Base-by-base conservation (phyloP, 306 rosid genomes). In the Boehmeria nivea region DNA sequence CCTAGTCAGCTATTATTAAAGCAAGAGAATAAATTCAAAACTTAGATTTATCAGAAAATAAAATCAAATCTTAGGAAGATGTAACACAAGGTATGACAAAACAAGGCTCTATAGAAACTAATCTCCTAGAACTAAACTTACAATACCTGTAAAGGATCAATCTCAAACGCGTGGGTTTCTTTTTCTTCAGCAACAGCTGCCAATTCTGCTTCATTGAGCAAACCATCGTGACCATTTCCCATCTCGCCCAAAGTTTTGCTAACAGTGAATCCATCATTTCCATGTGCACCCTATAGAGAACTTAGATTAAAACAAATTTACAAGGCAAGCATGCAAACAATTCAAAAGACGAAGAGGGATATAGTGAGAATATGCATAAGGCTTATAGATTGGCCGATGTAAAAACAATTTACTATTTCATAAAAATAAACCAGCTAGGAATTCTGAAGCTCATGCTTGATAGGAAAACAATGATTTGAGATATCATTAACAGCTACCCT, bases 171-270 rank as follows among this genome's bases (percentile, higher is more conserved):
- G 78, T 91, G 96, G 56, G 95, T 72, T 72, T 82, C 89, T 78
- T 88, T 91, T 74, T 87, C 96, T 64, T 87, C 95, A 24, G 85
- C 95, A 26, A 62, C 95, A 21, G 98, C 96, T 18, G 89, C 95
- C 67, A 79, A 73, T 80, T 84, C 93, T 53, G 93, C 98, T 79
- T 79, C 84, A 73, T 82, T 76, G 28, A 91, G 66, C 82, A 91
- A 81, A 60, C 83, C 91, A 33, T 76, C 86, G 36, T 81, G 86
- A 50, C 75, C 80, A 63, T 74, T 76, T 62, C 49, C 73, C 74
- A 82, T 73, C 74, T 91, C 98, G 66, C 95, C 93, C 39, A 78
- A 66, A 66, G 89, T 65, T 81, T 84, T 91, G 81, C 95, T 87
- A 58, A 84, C 64, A 19, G 95, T 87, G 71, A 90, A 90, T 60